These are phyloP conservation scores for Rhizophora apiculata DNA, from an alignment of 345 rosid species.

Conservation along the genomic window DNA sequence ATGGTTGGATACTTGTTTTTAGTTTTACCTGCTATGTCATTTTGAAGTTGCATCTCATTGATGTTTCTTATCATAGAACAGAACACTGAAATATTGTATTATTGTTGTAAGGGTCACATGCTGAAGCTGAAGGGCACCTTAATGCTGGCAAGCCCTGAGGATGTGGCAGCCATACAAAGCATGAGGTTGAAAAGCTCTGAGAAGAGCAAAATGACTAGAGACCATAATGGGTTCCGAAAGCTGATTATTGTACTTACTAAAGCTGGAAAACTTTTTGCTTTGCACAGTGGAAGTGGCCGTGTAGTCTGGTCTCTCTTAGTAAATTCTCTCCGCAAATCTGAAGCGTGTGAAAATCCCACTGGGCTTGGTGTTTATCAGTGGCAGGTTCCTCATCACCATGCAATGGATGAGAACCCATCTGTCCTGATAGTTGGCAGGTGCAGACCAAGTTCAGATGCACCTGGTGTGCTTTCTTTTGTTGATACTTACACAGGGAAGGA, in stretches of 20 bases:
- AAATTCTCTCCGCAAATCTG: slow-evolving; percentile 58
- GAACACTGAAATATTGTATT: slow-evolving; percentile 26
- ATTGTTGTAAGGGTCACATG: slow-evolving; percentile 66
- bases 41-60: not conserved
- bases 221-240: slow-evolving; percentile 97
- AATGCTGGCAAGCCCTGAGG: slow-evolving; percentile 95
- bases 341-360: slow-evolving; percentile 49
- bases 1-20: not conserved
- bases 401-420: slow-evolving; percentile 89
- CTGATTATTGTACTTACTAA: slow-evolving; percentile 77
- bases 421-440: slow-evolving; percentile 84
- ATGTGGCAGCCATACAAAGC: slow-evolving; percentile 76
- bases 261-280: slow-evolving; percentile 81
- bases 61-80: slow-evolving; percentile 6
- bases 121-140: slow-evolving; percentile 90
- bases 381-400: slow-evolving; percentile 99
- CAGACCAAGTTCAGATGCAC: slow-evolving; percentile 49
- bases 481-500: slow-evolving; percentile 87
- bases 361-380: slow-evolving; percentile 73
- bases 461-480: slow-evolving; percentile 71
- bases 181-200: slow-evolving; percentile 83
- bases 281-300: slow-evolving; percentile 96
- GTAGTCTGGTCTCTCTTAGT: slow-evolving; percentile 87
- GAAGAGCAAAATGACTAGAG: slow-evolving; percentile 93
- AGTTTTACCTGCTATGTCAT: not conserved